phyloP scores from a whole-genome alignment of 2,329 filamentous ascomycete genomes.

The Diaporthe longicolla region DNA sequence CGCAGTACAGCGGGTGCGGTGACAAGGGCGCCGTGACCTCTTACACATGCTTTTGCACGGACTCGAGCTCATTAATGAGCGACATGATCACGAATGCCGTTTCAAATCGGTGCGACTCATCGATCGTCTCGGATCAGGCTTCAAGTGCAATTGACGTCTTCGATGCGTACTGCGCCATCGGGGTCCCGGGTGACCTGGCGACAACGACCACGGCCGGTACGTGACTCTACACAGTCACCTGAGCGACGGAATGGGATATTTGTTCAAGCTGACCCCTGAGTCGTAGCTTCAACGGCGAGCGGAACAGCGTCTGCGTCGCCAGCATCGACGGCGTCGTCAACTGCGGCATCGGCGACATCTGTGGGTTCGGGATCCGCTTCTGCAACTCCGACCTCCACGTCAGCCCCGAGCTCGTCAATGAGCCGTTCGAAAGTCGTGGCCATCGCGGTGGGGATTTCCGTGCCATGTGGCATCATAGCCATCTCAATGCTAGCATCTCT shows the following conservation, averaged over 20 bases:
- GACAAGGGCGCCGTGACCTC: constrained; percentile 42
- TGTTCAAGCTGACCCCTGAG: background rate
- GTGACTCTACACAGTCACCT: background rate
- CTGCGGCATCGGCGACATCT: constrained; percentile 22
- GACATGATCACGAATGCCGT: constrained; percentile 35
- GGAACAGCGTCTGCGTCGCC: constrained; percentile 7
- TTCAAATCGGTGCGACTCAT: constrained; percentile 30
- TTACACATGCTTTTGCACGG: constrained; percentile 44
- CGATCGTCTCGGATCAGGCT: constrained; percentile 6
- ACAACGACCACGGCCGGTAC: constrained; percentile 27
- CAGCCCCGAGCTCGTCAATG: background rate
- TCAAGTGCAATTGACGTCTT: constrained; percentile 30
- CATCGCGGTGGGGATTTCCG: constrained; percentile 8
- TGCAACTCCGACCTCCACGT: background rate
- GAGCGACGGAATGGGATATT: background rate
- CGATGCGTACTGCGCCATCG: constrained; percentile 32
- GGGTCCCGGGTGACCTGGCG: background rate
- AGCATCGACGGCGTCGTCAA: constrained; percentile 24
- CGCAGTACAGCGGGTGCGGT: constrained; percentile 43
- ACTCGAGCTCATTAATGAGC: constrained; percentile 37
- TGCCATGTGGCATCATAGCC: constrained; percentile 9
- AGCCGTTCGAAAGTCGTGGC: constrained; percentile 3
- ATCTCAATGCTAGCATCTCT: constrained; percentile 25
- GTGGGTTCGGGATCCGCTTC: constrained; percentile 2
- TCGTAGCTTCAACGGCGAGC: constrained; percentile 9